Base-by-base conservation (phyloP, 768 basidiomycete genomes). In the Suillus weaverae region DNA sequence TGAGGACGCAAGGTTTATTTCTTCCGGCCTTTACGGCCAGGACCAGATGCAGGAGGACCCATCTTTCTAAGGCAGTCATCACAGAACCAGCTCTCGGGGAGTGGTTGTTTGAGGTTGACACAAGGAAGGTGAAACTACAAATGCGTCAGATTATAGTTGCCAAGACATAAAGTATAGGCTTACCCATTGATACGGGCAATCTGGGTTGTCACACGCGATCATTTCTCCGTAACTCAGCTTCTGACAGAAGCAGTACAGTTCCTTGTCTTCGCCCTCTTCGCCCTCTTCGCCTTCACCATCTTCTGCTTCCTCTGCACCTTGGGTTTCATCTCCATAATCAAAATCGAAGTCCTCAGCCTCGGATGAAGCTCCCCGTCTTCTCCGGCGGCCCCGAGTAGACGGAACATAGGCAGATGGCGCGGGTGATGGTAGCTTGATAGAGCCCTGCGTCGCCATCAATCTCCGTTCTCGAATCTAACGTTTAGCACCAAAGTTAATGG, bases 221-320 rank as follows among this genome's bases (percentile, higher is more conserved):
- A 88, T 88, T 77, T 86, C 87, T 57, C 88, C 88, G 68, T 86
- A 88, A 57, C 84, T 86, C 67, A 83, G 80, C 71, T 86, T 84
- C 68, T 83, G 84, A 73, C 88, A 89, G 75, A 83, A 82, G 74
- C 88, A 89, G 66, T 89, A 89, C 5, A 86, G 68, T 61, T 80
- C 79, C 71, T 86, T 83, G 73, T 89, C 85, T 69, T 85, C 86
- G 2, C 77, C 82, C 60, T 82, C 84, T n/a, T 82, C 85, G 18
- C 76, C 80, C 48, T 78, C 84, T 35, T 81, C 81, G 1, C 76
- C 80, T n/a, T 79, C 81, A 1, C 66, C 78, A 62, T 75, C 76
- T 26, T 77, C 75, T 30, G 68, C 76, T 63, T 76, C 75, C 63
- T 76, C 76, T 39, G 54, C 68, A 13, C 62, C 69, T 22, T 75